Conservation (phyloP, 371 early-diverging fungal species). For the Lichtheimia ornata region DNA sequence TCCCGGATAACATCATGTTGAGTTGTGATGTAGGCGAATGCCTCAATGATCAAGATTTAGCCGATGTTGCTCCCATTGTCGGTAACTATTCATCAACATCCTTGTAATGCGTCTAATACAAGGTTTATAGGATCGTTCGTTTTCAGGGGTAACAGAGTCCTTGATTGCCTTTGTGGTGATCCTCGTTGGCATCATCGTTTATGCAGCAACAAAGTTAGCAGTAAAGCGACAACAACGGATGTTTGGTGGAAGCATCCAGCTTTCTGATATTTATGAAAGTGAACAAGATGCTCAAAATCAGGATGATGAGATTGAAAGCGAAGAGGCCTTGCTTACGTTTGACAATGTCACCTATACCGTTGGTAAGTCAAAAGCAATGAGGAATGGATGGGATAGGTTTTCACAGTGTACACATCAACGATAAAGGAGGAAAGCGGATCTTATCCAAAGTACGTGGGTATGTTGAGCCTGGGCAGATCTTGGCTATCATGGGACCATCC, state of each 20-base stretch:
- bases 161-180: slow-evolving; percentile 34
- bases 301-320: slow-evolving; percentile 7
- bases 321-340: slow-evolving; percentile 35
- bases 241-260: slow-evolving; percentile 37
- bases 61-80: slow-evolving; percentile 40
- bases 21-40: slow-evolving; percentile 65
- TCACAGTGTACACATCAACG: background rate
- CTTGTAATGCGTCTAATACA: background rate
- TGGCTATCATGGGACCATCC: slow-evolving; percentile 73
- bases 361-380: slow-evolving; percentile 10
- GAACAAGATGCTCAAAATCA: slow-evolving; percentile 12
- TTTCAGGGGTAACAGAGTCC: slow-evolving; percentile 41
- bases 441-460: slow-evolving; percentile 51
- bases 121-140: slow-evolving; percentile 27
- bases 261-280: slow-evolving; percentile 23
- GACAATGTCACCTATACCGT: slow-evolving; percentile 38
- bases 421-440: slow-evolving; percentile 31
- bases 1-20: slow-evolving; percentile 59
- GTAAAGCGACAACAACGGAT: slow-evolving; percentile 37
- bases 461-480: slow-evolving; percentile 62
- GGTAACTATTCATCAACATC: slow-evolving; percentile 7
- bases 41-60: slow-evolving; percentile 48
- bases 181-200: slow-evolving; percentile 30
- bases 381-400: background rate
- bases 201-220: slow-evolving; percentile 25